Percentiles rank a stretch among this genome's conserved stretches.
Evolutionary conservation across 2,329 filamentous ascomycete species (phyloP).

Genomic region (Apiospora phragmitis): DNA sequence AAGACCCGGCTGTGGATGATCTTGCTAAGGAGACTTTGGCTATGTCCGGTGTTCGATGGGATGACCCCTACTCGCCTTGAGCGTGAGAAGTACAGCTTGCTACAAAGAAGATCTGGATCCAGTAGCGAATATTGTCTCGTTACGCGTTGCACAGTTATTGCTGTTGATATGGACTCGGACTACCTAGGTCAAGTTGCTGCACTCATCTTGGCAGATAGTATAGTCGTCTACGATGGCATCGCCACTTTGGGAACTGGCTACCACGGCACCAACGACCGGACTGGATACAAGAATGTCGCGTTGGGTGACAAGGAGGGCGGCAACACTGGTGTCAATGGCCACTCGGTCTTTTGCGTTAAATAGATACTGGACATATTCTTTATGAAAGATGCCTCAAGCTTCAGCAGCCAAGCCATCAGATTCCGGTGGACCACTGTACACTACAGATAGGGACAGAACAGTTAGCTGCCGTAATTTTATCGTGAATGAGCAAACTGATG

Average conservation of each 20-base stretch:
- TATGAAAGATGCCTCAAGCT: conserved; percentile 17
- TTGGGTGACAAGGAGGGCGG: background rate
- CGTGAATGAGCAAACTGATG: background rate
- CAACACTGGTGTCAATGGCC: too few species aligned
- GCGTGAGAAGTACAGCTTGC: too few species aligned
- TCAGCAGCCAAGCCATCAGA: conserved; percentile 28
- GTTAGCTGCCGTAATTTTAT: background rate
- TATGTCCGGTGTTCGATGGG: background rate
- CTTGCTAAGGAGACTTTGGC: background rate
- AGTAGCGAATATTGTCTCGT: too few species aligned
- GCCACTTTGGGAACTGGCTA: background rate
- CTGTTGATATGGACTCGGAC: too few species aligned
- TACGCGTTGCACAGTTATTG: too few species aligned
- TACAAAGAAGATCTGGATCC: too few species aligned
- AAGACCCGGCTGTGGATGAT: background rate
- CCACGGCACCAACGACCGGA: too few species aligned
- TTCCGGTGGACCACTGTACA: conserved; percentile 31
- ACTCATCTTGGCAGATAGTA: too few species aligned
- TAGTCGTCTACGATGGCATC: too few species aligned
- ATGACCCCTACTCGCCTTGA: background rate
- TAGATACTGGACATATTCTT: background rate
- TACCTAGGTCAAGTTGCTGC: too few species aligned
- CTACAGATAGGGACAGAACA: conserved; percentile 15
- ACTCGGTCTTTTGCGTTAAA: background rate
- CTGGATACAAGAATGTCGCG: background rate